Evolutionary conservation across 345 rosid genomes (phyloP).

Genomic region (Carallia brachiata): DNA sequence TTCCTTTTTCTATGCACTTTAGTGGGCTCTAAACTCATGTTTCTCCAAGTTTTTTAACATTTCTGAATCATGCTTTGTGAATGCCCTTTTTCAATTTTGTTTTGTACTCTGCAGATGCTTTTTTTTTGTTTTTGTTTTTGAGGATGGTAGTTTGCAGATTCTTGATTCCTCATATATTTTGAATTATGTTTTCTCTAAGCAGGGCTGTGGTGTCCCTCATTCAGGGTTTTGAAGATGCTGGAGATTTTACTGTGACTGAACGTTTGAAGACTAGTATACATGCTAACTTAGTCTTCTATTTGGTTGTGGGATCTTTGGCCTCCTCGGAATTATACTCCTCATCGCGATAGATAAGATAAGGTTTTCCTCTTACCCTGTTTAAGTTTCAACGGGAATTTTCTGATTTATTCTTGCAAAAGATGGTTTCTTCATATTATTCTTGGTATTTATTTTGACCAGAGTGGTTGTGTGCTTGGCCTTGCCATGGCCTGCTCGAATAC

Average conservation of each 20-base stretch:
- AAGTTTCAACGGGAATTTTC: background rate
- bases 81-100: background rate
- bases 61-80: background rate
- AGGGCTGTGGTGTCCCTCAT: constrained; percentile 99
- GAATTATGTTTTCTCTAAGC: constrained; percentile 60
- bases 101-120: constrained; percentile 9
- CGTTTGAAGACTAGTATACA: constrained; percentile 88
- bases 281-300: constrained; percentile 87
- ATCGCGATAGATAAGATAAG: constrained; percentile 48
- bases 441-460: constrained; percentile 38
- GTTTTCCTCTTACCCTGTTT: constrained; percentile 8
- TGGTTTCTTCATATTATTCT: background rate
- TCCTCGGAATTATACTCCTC: constrained; percentile 88
- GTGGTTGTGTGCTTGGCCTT: constrained; percentile 65
- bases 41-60: background rate
- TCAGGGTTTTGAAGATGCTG: constrained; percentile 99
- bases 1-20: background rate
- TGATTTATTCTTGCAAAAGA: background rate
- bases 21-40: background rate
- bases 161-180: constrained; percentile 40
- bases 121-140: too few relatives aligned
- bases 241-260: constrained; percentile 87
- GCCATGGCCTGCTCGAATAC: constrained; percentile 99
- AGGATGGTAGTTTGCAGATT: constrained; percentile 18
- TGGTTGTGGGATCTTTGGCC: constrained; percentile 84